Conservation (phyloP, 2,329 filamentous ascomycete species). For the Cladosporium velox region DNA sequence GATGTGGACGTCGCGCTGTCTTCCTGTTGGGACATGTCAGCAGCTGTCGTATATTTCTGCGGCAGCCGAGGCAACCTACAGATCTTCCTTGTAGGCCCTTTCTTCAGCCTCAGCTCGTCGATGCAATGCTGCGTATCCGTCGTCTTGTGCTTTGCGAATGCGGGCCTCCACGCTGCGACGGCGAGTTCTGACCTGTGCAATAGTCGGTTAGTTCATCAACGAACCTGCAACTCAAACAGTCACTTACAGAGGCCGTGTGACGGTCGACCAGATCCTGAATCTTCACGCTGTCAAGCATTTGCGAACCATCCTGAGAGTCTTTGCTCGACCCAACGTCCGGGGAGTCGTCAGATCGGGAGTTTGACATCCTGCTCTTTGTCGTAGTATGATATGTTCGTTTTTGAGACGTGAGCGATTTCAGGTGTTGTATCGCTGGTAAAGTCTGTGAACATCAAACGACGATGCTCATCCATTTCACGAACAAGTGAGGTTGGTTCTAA, state of each 20-base stretch:
- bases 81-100: not conserved
- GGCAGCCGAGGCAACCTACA: not conserved
- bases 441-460: no score
- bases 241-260: conserved; percentile 1
- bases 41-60: not conserved
- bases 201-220: not conserved
- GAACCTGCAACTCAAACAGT: not conserved
- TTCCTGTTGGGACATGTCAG: not conserved
- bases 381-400: not conserved
- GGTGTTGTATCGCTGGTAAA: not conserved
- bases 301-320: conserved; percentile 5
- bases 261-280: not conserved
- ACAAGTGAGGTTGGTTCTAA: not conserved
- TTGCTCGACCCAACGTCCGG: not conserved
- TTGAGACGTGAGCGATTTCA: not conserved
- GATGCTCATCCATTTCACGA: not conserved
- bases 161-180: conserved; percentile 9
- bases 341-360: not conserved
- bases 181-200: conserved; percentile 11
- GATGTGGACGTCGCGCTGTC: conserved; percentile 24
- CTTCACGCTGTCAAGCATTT: not conserved
- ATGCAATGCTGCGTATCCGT: not conserved
- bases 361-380: not conserved
- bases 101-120: not conserved
- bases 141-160: conserved; percentile 7